Evolutionary conservation across 2,329 filamentous ascomycete genomes (phyloP), one percentile per base, ranked within the genome.

Genomic region (Neobulgaria alba): DNA sequence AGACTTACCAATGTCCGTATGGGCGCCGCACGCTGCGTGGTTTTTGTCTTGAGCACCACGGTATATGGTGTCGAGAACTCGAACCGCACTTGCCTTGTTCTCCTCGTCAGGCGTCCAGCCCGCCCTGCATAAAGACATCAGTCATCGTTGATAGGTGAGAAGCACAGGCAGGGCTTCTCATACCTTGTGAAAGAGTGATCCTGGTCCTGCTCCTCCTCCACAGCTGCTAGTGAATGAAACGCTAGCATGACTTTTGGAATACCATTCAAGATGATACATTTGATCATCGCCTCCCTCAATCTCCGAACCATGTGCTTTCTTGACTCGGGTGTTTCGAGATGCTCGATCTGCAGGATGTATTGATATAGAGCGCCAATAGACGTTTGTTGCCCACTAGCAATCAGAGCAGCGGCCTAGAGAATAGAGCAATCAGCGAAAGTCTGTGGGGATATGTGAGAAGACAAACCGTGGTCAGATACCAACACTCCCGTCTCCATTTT

Each of bases 181-280:
- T 5, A 31, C 29, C 29, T 31, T n/a, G 29, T 31, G 29, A 31
- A 31, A n/a, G 5, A 20, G 16, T 36, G 15, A 4, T 36, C 33
- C 15, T 21, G 33, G 12, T 36, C 33, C 19, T 36, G 3, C 16
- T 3, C 3, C 15, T 7, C 8, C 12, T 36, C 33, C 3, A 36
- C 33, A 8, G 15, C 17, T n/a, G 33, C 33, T 10, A 36, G 7
- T 3, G 33, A 20, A n/a, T 5, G 8, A 20, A 36, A 20, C 3
- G 33, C 33, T 21, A 10, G 8, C 33, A 36, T 36, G 8, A 36
- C 33, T 4, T 3, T 36, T 20, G 33, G 33, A 9, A 36, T 36
- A 10, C 33, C 33, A 36, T 21, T 36, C 3, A 36, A 14, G 17
- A 36, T 21, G 33, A 36, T 36, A n/a, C 33, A 36, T 21, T 36